Base-by-base conservation (phyloP, 1,284 basidiomycete species). In the Apiotrichum gracile region DNA sequence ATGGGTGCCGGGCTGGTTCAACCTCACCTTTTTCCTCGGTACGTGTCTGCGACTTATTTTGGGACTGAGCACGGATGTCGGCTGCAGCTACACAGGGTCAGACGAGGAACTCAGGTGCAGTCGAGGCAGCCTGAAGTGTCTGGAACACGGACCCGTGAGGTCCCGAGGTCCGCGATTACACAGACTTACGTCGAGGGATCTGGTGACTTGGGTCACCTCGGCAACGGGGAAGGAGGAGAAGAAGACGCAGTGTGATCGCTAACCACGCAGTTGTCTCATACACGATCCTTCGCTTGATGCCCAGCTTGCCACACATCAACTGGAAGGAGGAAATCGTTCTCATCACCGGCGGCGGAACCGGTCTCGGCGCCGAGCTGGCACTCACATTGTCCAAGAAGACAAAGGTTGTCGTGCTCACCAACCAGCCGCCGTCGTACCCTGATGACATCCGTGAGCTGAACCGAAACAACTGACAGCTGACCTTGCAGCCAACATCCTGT, bases 311-410 rank as follows among this genome's bases (percentile, higher is more conserved):
- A 5, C 33, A 16, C 9, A 22, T 22, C 4, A 49, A 55, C 34
- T 93, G 90, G 90, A 81, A 81, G 33, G 83, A 89, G 43, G 87
- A 96, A 72, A 82, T 92, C 56, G 85, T 94, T 4, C 78, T 96
- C 25, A 79, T 97, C 51, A 96, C 92, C 12, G 92, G 92, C 57
- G 91, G 91, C 88, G 79, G 90, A 4, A 89, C 87, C 16, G 94
- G 93, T 5, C 80, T 97, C 24, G 94, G 94, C 21, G 86, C 87
- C 62, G 76, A 89, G 4, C 79, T 96, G 9, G 89, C 89, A 5
- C 85, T 88, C 60, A 88, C 87, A 0, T 79, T 97, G 21, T 86
- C 88, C 2, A 80, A 84, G 44, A 82, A 86, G 40, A 87, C 90
- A 17, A 84, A 78, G 5, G 91, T 96, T 1, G 84, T 89, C 14